A percentile compares a stretch with the other conserved stretches of the same genome.
Evolutionary conservation across 257 asterid species (phyloP).

Genomic region (Scutellaria barbata): DNA sequence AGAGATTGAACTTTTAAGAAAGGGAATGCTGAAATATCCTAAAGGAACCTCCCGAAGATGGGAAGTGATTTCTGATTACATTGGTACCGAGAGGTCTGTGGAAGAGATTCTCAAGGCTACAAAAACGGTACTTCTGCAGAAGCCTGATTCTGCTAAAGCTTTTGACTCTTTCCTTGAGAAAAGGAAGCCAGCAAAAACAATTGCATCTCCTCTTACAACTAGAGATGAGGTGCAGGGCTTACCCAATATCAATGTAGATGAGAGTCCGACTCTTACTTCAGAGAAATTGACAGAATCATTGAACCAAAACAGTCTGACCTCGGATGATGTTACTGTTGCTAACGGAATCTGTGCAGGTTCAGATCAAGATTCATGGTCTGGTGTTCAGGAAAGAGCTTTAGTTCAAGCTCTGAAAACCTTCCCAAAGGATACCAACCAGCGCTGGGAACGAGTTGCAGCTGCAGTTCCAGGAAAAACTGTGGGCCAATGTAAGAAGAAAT

Average conservation of each 20-base stretch:
- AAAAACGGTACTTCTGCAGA: conserved; percentile 92
- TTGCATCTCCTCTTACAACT: conserved; percentile 87
- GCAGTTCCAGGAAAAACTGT: conserved; percentile 86
- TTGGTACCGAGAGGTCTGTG: conserved; percentile 85
- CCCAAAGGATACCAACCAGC: conserved; percentile 75
- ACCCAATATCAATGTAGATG: conserved; percentile 41
- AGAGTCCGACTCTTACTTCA: conserved; percentile 40
- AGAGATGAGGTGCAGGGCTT: conserved; percentile 62
- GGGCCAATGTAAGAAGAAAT: conserved; percentile 78
- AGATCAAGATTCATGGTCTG: conserved; percentile 77
- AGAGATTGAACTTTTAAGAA: conserved; percentile 91
- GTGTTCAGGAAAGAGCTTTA: conserved; percentile 75
- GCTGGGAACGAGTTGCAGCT: conserved; percentile 90
- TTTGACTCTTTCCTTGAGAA: conserved; percentile 96
- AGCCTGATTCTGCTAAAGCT: conserved; percentile 90
- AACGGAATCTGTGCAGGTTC: conserved; percentile 51
- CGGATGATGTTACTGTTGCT: conserved; percentile 35
- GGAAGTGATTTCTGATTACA: conserved; percentile 94
- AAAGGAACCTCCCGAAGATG: conserved; percentile 96
- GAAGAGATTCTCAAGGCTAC: conserved; percentile 98
- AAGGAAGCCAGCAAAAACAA: conserved; percentile 74
- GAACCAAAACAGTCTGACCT: conserved; percentile 35
- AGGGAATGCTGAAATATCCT: conserved; percentile 87
- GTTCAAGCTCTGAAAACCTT: conserved; percentile 88
- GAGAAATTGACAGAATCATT: conserved; percentile 45